These are phyloP conservation scores for Candida berthetii DNA, from an alignment of 805 yeast species.

Conservation along the genomic window DNA sequence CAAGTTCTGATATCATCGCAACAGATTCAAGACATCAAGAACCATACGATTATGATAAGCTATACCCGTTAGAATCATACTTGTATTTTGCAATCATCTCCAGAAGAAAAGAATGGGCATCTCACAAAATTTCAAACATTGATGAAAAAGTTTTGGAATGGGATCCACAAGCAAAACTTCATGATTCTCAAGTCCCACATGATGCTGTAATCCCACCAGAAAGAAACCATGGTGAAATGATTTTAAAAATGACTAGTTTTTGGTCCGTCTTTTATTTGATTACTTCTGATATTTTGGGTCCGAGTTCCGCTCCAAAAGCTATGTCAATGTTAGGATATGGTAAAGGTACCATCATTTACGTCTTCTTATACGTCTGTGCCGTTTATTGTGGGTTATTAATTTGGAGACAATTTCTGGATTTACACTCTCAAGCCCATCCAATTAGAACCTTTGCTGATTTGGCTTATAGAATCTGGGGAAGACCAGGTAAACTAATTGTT, in stretches of 20 bases:
- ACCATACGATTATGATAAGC: conserved; percentile 1
- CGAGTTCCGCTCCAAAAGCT: conserved; percentile 39
- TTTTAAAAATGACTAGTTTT: conserved; percentile 6
- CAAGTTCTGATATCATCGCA: no score
- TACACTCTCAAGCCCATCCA: conserved; percentile 38
- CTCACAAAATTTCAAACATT: not conserved
- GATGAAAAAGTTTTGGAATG: conserved; percentile 1
- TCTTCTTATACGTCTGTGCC: conserved; percentile 34
- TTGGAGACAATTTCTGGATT: conserved; percentile 26
- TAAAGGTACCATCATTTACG: conserved; percentile 36
- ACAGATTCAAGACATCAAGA: not conserved
- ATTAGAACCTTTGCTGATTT: conserved; percentile 35
- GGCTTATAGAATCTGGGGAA: conserved; percentile 32
- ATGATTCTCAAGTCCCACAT: conserved; percentile 4
- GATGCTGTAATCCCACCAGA: conserved; percentile 2
- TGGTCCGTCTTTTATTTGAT: conserved; percentile 36
- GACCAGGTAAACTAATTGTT: conserved; percentile 23
- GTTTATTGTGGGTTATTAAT: conserved; percentile 35
- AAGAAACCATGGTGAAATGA: conserved; percentile 3
- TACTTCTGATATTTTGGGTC: conserved; percentile 43
- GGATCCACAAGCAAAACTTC: conserved; percentile 1
- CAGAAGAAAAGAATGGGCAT: conserved; percentile 1
- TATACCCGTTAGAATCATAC: conserved; percentile 4
- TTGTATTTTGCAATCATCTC: conserved; percentile 7
- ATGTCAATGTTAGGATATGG: conserved; percentile 37